Evolutionary conservation across 192 early-diverging fungal species (phyloP), one percentile per base, ranked within the genome.

Genomic region (Rhizophlyctis rosea): DNA sequence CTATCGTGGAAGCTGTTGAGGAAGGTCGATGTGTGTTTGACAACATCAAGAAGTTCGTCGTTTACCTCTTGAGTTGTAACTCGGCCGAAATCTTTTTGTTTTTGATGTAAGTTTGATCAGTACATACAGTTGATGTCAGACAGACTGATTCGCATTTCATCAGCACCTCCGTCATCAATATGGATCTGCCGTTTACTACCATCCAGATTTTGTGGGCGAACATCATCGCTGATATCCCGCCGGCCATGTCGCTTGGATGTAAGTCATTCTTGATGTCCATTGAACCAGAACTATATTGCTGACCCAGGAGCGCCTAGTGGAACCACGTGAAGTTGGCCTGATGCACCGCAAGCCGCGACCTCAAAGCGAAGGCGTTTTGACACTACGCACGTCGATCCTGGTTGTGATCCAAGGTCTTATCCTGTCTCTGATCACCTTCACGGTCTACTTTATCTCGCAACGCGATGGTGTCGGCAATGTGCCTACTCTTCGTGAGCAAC

Each of bases 171-270:
- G 71, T 85, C 47, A 75, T 87, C 39, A 89, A 94, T 67, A 71
- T 90, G n/a, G 85, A 87, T 0, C 67, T 90, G 31, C 95, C 95
- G 0, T 94, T 96, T 55, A 90, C 93, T 1, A 91, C 87, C 0
- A 95, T 94, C 47, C 90, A 92, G 86, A 95, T 97, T 75, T 76
- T 97, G 49, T 94, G 90, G 90, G 94, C 95, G 3, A 98, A 98
- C 73, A 96, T 98, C 44, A 93, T 97, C 70, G 94, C 95, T 53
- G 95, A 97, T 78, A 86, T 97, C 23, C 96, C 96, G 32, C 95
- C 96, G 34, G 92, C 96, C 0, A 86, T 97, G 79, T 91, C 93
- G 9, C 79, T 98, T 51, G 94, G 94, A 39, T 58, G 68, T 76
- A 58, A 2, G 53, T 55, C 62, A 4, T 27, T 58, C 13, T 55